Percentiles rank a stretch among this genome's conserved stretches.
These are phyloP conservation scores for Gentiana straminea DNA, from an alignment of 257 asterid species.

Conservation along the genomic window DNA sequence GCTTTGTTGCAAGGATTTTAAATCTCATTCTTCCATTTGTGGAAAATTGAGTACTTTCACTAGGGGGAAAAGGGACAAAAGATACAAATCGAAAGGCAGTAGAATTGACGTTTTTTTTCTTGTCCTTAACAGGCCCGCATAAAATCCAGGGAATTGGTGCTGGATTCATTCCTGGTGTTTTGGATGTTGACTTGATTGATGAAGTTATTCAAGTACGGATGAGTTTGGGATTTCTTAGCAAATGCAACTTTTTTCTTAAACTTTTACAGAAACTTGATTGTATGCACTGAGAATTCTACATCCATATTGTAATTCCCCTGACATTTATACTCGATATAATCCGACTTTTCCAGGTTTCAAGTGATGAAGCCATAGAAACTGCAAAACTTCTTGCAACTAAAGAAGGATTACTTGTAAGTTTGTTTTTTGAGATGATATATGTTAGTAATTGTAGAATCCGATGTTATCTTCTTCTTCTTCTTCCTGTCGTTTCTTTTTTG, in stretches of 20 bases:
- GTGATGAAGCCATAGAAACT: constrained; percentile 88
- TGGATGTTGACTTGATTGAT: constrained; percentile 61
- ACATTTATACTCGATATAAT: too few species aligned
- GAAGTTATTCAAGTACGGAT: constrained; percentile 83
- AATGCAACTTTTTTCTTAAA: background rate
- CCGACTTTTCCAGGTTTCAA: constrained; percentile 42
- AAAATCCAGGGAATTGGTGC: constrained; percentile 99
- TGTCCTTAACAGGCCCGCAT: constrained; percentile 59
- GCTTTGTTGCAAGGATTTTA: too few species aligned
- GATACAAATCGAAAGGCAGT: background rate
- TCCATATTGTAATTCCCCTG: too few species aligned
- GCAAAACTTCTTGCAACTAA: constrained; percentile 80
- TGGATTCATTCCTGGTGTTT: constrained; percentile 81
- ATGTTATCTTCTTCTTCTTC: too few species aligned
- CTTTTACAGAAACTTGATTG: background rate
- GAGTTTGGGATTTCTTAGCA: background rate
- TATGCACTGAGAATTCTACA: background rate
- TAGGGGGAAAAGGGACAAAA: too few species aligned
- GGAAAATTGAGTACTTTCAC: too few species aligned
- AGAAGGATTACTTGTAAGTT: constrained; percentile 79
- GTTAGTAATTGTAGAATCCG: too few species aligned
- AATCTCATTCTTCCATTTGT: too few species aligned
- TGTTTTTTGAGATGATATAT: background rate
- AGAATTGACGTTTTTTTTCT: constrained; percentile 12
- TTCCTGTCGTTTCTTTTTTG: background rate